Percentiles rank a stretch among this genome's conserved stretches.
Conservation (phyloP, 371 early-diverging fungal species). For the Apophysomyces trapeziformis region DNA sequence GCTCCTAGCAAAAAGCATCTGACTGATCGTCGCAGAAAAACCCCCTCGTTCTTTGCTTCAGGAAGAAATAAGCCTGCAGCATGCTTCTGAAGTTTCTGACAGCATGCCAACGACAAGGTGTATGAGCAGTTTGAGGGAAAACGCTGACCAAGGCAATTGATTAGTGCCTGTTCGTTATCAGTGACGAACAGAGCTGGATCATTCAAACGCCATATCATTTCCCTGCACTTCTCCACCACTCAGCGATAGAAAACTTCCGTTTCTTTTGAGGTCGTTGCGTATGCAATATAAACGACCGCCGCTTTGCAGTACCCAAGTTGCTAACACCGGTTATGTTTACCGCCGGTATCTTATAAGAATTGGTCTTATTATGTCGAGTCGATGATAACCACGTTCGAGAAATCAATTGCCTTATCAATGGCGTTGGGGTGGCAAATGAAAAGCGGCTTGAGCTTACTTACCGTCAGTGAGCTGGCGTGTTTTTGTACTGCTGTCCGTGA, state of each 20-base stretch:
- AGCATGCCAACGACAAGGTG: slow-evolving; percentile 5
- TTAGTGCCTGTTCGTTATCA: slow-evolving; percentile 6
- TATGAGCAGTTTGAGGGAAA: slow-evolving; percentile 6
- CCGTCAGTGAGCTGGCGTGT: too few species aligned
- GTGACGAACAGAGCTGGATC: slow-evolving; percentile 10
- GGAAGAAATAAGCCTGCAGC: neutral
- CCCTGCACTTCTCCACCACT: neutral
- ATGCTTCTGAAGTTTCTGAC: neutral
- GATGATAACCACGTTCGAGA: too few species aligned
- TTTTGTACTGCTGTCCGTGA: too few species aligned
- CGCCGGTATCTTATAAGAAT: neutral
- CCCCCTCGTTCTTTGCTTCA: neutral
- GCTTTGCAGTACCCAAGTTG: neutral
- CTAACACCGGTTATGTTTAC: neutral
- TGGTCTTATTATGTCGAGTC: too few species aligned
- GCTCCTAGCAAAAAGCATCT: neutral
- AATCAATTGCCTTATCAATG: too few species aligned
- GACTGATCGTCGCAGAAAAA: neutral
- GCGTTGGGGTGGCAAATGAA: too few species aligned
- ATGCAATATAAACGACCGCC: neutral
- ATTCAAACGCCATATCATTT: neutral
- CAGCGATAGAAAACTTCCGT: neutral
- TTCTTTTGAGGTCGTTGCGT: neutral
- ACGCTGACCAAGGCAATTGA: neutral
- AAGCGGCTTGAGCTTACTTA: neutral